A percentile compares a stretch with the other conserved stretches of the same genome.
Conservation (phyloP, 257 asterid genomes). For the Ocimum tenuiflorum region DNA sequence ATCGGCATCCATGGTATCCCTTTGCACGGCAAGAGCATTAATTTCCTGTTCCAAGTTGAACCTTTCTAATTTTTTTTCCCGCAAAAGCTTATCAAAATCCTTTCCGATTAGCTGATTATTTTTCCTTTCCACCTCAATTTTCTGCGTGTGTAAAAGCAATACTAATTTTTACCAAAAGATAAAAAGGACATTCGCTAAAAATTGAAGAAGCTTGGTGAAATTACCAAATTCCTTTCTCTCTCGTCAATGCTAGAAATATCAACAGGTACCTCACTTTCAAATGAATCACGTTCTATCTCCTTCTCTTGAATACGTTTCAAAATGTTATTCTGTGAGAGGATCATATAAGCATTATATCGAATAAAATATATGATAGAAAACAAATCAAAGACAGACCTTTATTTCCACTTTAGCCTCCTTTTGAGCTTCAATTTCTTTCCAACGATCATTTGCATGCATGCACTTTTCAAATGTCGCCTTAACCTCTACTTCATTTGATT, state of each 20-base stretch:
- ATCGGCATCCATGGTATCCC: slow-evolving; percentile 66
- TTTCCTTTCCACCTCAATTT: slow-evolving; percentile 62
- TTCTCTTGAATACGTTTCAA: slow-evolving; percentile 52
- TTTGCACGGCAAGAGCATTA: slow-evolving; percentile 46
- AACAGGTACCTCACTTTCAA: slow-evolving; percentile 47
- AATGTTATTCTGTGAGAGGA: slow-evolving; percentile 42
- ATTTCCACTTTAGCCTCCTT: slow-evolving; percentile 55
- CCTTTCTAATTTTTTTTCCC: slow-evolving; percentile 49
- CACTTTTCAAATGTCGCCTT: slow-evolving; percentile 43
- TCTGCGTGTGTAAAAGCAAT: slow-evolving; percentile 35
- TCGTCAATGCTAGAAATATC: slow-evolving; percentile 59
- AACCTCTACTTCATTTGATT: slow-evolving; percentile 46
- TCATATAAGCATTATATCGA: slow-evolving; percentile 10
- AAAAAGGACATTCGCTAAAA: slow-evolving; percentile 4
- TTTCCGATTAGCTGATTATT: slow-evolving; percentile 49
- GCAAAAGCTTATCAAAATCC: slow-evolving; percentile 39
- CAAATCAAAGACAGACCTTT: slow-evolving; percentile 44
- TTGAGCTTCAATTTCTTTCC: slow-evolving; percentile 58
- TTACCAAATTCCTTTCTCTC: slow-evolving; percentile 73
- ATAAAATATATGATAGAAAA: slow-evolving; percentile 15
- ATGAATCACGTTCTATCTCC: slow-evolving; percentile 52
- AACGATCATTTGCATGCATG: slow-evolving; percentile 51
- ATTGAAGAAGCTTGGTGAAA: slow-evolving; percentile 17
- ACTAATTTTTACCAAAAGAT: slow-evolving; percentile 15
- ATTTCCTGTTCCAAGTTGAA: slow-evolving; percentile 54